Conservation (phyloP, 169 alveolate species). For the Theileria luwenshuni region DNA sequence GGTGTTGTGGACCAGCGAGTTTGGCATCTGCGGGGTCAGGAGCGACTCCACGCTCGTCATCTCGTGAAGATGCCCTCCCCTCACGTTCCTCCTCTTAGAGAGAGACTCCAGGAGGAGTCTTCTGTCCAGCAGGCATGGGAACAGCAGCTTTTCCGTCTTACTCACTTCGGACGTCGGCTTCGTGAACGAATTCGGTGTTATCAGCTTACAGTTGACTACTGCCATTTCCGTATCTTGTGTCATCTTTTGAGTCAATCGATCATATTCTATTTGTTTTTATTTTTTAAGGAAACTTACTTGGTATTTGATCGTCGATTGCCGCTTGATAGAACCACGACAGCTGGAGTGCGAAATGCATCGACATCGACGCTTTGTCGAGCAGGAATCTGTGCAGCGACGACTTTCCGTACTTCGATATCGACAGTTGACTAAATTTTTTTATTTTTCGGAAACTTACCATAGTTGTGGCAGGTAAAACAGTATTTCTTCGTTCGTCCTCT, state of each 20-base stretch:
- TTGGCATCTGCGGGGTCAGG: slow-evolving; percentile 54
- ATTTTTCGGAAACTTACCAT: slow-evolving; percentile 48
- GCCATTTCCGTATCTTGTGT: slow-evolving; percentile 90
- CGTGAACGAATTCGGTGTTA: slow-evolving; percentile 33
- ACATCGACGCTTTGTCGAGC: slow-evolving; percentile 81
- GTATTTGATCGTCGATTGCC: slow-evolving; percentile 77
- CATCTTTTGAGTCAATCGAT: slow-evolving; percentile 83
- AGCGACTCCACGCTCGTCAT: slow-evolving; percentile 39
- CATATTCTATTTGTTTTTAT: slow-evolving; percentile 52
- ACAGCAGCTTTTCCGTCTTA: slow-evolving; percentile 57
- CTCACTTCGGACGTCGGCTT: slow-evolving; percentile 13
- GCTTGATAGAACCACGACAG: slow-evolving; percentile 87
- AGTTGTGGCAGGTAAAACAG: slow-evolving; percentile 83
- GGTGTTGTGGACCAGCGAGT: slow-evolving; percentile 50
- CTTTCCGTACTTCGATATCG: slow-evolving; percentile 72
- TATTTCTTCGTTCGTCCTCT: slow-evolving; percentile 80
- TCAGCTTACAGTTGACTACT: slow-evolving; percentile 85
- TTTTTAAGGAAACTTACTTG: slow-evolving; percentile 27
- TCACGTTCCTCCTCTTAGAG: slow-evolving; percentile 5
- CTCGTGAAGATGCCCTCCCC: slow-evolving; percentile 5
- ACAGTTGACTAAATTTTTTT: slow-evolving; percentile 65
- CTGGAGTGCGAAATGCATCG: slow-evolving; percentile 88
- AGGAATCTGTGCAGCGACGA: slow-evolving; percentile 81
- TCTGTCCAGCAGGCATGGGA: slow-evolving; percentile 71
- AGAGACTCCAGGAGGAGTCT: slow-evolving; percentile 47